phyloP scores from a whole-genome alignment of 1,284 basidiomycete species.

The Xerocomus nothofagi region DNA sequence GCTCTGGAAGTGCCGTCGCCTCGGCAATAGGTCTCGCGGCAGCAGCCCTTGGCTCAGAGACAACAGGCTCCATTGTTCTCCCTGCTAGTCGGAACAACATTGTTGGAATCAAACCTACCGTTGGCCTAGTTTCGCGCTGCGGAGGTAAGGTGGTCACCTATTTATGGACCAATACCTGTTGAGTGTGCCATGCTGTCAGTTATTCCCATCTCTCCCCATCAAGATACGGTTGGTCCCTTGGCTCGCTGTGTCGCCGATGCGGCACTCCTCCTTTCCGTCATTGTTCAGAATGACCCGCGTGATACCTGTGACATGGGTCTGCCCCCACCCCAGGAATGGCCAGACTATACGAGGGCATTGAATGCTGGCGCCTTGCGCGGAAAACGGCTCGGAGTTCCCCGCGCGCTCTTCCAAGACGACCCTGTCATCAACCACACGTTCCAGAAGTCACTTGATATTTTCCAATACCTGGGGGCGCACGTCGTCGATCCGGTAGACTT shows the following conservation, averaged over 20 bases:
- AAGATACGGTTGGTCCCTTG: conserved; percentile 52
- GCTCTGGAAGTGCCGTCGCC: conserved; percentile 51
- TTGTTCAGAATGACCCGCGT: conserved; percentile 45
- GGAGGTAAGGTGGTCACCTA: conserved; percentile 38
- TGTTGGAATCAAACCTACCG: conserved; percentile 39
- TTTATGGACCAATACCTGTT: background rate
- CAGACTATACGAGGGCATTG: conserved; percentile 43
- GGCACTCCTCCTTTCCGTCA: conserved; percentile 42
- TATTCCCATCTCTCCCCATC: conserved; percentile 49
- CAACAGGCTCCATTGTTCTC: conserved; percentile 49
- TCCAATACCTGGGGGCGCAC: conserved; percentile 40
- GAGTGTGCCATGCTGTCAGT: conserved; percentile 33
- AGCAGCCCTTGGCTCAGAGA: conserved; percentile 54
- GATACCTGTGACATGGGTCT: conserved; percentile 45
- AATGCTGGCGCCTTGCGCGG: conserved; percentile 38
- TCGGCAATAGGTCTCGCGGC: conserved; percentile 50
- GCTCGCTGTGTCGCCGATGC: conserved; percentile 48
- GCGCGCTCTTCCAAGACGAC: conserved; percentile 25
- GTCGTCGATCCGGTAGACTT: conserved; percentile 46
- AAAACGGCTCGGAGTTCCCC: conserved; percentile 44
- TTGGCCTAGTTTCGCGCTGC: conserved; percentile 49
- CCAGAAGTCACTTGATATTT: conserved; percentile 40
- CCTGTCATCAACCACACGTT: conserved; percentile 30
- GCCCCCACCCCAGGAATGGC: conserved; percentile 40
- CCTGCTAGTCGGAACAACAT: conserved; percentile 46